Evolutionary conservation across 345 rosid genomes (phyloP).

Genomic region (Citrus glauca): DNA sequence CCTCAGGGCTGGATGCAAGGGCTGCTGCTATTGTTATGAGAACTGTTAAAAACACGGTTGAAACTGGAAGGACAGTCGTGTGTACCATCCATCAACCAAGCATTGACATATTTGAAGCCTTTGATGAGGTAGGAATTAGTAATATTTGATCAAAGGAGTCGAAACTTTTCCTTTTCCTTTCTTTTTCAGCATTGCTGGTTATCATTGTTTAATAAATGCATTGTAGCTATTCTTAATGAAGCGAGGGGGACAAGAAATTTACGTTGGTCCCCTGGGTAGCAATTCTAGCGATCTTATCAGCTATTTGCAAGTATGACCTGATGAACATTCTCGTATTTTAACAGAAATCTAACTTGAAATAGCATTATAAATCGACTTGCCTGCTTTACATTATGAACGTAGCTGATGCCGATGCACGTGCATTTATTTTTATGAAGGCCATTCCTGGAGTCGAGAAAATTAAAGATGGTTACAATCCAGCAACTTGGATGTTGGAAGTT

Average conservation of each 20-base stretch:
- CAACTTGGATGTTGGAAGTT: conserved; percentile 91
- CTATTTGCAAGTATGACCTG: conserved; percentile 62
- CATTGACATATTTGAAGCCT: conserved; percentile 45
- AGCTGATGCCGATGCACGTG: no score
- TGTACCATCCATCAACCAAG: conserved; percentile 57
- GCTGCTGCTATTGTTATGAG: conserved; percentile 60
- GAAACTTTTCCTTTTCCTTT: not conserved
- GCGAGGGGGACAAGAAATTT: conserved; percentile 78
- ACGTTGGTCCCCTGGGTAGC: conserved; percentile 74
- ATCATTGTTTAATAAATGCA: not conserved
- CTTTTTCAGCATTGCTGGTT: not conserved
- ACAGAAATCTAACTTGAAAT: not conserved
- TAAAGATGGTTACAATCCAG: conserved; percentile 77
- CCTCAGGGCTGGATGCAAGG: conserved; percentile 53
- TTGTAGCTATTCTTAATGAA: conserved; percentile 65
- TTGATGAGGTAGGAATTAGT: conserved; percentile 38
- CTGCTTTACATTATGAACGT: not conserved
- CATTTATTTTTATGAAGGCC: conserved; percentile 22
- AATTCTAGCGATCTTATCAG: conserved; percentile 51
- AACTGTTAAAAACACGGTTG: conserved; percentile 45
- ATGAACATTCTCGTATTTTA: not conserved
- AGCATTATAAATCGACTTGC: not conserved
- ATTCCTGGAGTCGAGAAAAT: conserved; percentile 59
- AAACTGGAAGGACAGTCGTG: conserved; percentile 45
- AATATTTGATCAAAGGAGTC: not conserved